These are phyloP conservation scores for Prinsepia uniflora DNA, from an alignment of 306 rosid genomes.

Conservation along the genomic window DNA sequence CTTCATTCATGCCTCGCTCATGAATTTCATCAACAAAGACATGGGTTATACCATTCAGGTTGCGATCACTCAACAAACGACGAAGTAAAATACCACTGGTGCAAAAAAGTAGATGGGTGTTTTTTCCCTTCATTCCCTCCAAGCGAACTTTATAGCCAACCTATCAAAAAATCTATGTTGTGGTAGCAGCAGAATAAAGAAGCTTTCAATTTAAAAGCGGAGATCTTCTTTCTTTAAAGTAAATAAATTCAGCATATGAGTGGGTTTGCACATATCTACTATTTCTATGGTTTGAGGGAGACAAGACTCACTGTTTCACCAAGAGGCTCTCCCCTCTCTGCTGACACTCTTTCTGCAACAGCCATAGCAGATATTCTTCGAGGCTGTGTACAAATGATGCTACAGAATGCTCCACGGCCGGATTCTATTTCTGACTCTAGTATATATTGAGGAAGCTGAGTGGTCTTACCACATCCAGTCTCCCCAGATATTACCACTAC, in stretches of 20 bases:
- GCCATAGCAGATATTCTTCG: constrained; percentile 60
- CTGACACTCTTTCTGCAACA: constrained; percentile 52
- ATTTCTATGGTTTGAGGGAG: constrained; percentile 20
- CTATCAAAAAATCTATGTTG: constrained; percentile 73
- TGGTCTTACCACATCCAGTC: constrained; percentile 66
- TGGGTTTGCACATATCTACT: constrained; percentile 16
- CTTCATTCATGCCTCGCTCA: constrained; percentile 68
- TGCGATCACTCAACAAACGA: constrained; percentile 52
- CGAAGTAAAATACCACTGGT: constrained; percentile 62
- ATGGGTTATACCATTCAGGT: constrained; percentile 51
- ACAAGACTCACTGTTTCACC: constrained; percentile 51
- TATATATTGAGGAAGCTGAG: constrained; percentile 57
- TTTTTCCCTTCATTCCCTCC: constrained; percentile 59
- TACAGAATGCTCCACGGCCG: constrained; percentile 61
- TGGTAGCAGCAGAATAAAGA: constrained; percentile 59
- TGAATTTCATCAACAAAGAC: constrained; percentile 65
- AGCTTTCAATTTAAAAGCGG: constrained; percentile 37
- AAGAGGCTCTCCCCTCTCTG: constrained; percentile 56
- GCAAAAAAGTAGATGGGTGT: constrained; percentile 57
- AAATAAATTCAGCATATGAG: background rate
- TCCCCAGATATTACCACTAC: constrained; percentile 57
- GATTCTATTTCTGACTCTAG: constrained; percentile 59
- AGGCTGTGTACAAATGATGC: constrained; percentile 56
- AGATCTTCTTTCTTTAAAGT: constrained; percentile 16
- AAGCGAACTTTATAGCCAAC: constrained; percentile 61